A percentile compares a stretch with the other conserved stretches of the same genome.
These are phyloP conservation scores for Dioscorea cayenensis DNA, from an alignment of 116 monocot genomes.

Conservation along the genomic window DNA sequence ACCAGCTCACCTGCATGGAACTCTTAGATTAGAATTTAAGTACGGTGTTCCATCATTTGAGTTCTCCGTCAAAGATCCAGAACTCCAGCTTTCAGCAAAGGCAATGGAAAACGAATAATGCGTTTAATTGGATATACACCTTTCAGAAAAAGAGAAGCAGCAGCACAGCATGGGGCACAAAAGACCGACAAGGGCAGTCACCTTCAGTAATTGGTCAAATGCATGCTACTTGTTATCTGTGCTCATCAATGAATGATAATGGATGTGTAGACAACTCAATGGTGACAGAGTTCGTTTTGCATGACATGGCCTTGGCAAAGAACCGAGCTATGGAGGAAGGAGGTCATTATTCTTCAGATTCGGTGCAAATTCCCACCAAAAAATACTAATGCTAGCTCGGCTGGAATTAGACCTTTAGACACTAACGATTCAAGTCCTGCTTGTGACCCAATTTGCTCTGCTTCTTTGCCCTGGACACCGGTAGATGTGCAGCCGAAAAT, in stretches of 20 bases:
- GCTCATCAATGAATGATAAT: conserved; percentile 44
- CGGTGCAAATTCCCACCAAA: conserved; percentile 11
- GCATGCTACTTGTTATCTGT: conserved; percentile 76
- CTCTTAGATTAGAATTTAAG: conserved; percentile 50
- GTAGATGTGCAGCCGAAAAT: conserved; percentile 47
- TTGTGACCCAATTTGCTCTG: conserved; percentile 20
- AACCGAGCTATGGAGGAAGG: conserved; percentile 29
- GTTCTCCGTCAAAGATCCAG: conserved; percentile 53
- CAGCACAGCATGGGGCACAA: conserved; percentile 17
- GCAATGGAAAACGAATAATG: conserved; percentile 55
- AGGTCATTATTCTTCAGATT: conserved; percentile 14
- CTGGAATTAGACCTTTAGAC: conserved; percentile 6
- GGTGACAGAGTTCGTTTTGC: conserved; percentile 66
- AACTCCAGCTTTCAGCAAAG: conserved; percentile 60
- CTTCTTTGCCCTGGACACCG: conserved; percentile 43
- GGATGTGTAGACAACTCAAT: conserved; percentile 43
- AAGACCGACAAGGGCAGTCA: conserved; percentile 30
- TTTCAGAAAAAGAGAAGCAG: conserved; percentile 58
- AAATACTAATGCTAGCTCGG: conserved; percentile 8
- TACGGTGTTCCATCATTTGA: conserved; percentile 43
- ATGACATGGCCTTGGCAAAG: conserved; percentile 63
- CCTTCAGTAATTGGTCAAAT: conserved; percentile 66
- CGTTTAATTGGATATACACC: conserved; percentile 78
- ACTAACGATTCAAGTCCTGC: conserved; percentile 8
- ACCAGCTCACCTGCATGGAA: conserved; percentile 63